Evolutionary conservation across 2,329 filamentous ascomycete genomes (phyloP), one percentile per base, ranked within the genome.

Genomic region (Calonectria leucothoes): DNA sequence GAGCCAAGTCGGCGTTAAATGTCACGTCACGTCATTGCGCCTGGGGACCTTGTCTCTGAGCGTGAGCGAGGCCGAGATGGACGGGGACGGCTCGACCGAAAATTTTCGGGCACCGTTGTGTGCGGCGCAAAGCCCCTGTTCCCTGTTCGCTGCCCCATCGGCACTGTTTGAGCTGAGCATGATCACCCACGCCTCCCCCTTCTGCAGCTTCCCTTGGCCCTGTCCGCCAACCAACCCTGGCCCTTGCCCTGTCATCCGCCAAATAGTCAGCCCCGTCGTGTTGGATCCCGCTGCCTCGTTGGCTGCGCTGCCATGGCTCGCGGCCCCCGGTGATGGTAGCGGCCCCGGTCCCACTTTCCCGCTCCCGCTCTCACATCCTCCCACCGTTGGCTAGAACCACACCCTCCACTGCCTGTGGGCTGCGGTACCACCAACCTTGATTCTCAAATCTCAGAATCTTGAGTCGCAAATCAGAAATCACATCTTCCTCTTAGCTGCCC

Each of bases 21-120:
- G 57, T 69, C 63, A 71, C 70, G 64, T 67, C 70, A 72, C 70
- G 70, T 72, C 57, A 72, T 48, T 35, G 37, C 23, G 69, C 25
- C 55, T 29, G 33, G 31, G 29, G 29, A 12, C 33, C 66, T 57
- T 57, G 59, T 65, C 31, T 70, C 27, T 61, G 51, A 25, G 20
- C 23, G 55, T n/a, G 33, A 59, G 55, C 55, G n/a, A 59, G 55
- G n/a, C 33, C 33, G 55, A 59, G 23, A n/a, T 20, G 33, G 49
- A 59, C n/a, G n/a, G 55, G 55, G 55, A 59, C 55, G 55, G 33
- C 55, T 49, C 42, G 75, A 76, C 79, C 79, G 79, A 80, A 78
- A 72, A 66, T 55, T 73, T 78, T 80, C 79, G 79, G 79, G 76
- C 76, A 69, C 73, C 72, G 77, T 79, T 78, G 72, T 70, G 69